Conservation (phyloP, 2,329 filamentous ascomycete species). For the Bipolaris oryzae region DNA sequence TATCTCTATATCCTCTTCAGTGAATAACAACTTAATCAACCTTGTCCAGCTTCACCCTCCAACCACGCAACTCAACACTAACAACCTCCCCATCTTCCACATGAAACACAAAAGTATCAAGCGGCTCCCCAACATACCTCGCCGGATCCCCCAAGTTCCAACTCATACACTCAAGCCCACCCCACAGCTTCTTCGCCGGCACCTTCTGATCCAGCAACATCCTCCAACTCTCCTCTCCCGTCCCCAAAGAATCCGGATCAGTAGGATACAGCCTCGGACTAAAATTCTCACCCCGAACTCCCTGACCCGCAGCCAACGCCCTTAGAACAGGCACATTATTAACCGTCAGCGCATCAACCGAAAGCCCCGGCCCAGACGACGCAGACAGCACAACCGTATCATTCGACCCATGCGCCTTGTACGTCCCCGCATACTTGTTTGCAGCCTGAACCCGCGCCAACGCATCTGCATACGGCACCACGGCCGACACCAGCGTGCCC, state of each 20-base stretch:
- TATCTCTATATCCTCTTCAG: not conserved
- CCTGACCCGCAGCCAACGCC: slow-evolving; percentile 19
- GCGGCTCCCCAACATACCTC: slow-evolving; percentile 26
- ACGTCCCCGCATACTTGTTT: slow-evolving; percentile 30
- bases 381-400: slow-evolving; percentile 10
- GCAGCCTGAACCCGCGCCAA: slow-evolving; percentile 25
- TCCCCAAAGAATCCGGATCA: slow-evolving; percentile 24
- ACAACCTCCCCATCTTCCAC: slow-evolving; percentile 4
- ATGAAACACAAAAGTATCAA: slow-evolving; percentile 29
- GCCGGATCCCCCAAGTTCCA: slow-evolving; percentile 28
- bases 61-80: slow-evolving; percentile 24
- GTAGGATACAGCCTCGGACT: slow-evolving; percentile 31
- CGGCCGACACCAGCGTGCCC: slow-evolving; percentile 13
- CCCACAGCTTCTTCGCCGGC: slow-evolving; percentile 15
- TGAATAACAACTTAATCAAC: slow-evolving; percentile 1
- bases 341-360: slow-evolving; percentile 20
- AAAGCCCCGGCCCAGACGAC: slow-evolving; percentile 26
- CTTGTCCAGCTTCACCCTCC: slow-evolving; percentile 19
- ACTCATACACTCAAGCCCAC: slow-evolving; percentile 28
- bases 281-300: slow-evolving; percentile 14
- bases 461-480: slow-evolving; percentile 30
- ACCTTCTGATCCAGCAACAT: slow-evolving; percentile 23
- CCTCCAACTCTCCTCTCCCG: slow-evolving; percentile 24
- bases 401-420: slow-evolving; percentile 21
- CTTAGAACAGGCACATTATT: slow-evolving; percentile 25